Conservation (phyloP, 371 early-diverging fungal species). For the Mycotypha africana region DNA sequence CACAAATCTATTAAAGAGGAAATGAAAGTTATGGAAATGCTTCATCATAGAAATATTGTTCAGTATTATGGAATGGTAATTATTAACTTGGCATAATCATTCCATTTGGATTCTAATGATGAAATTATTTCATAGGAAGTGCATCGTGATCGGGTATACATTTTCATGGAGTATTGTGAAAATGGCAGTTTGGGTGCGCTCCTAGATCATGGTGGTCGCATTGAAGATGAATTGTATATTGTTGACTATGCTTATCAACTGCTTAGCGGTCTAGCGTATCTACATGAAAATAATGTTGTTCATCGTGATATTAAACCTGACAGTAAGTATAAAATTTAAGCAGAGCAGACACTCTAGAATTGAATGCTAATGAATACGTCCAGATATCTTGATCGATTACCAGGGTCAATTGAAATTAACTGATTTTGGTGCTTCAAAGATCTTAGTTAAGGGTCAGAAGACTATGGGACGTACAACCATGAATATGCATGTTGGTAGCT, state of each 20-base stretch:
- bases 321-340: constrained; percentile 41
- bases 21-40: constrained; percentile 87
- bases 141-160: constrained; percentile 83
- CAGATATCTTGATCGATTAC: constrained; percentile 79
- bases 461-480: constrained; percentile 62
- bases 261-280: constrained; percentile 83
- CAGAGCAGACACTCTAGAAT: not conserved
- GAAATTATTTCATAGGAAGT: constrained; percentile 58
- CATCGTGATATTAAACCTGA: constrained; percentile 93
- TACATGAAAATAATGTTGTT: constrained; percentile 83
- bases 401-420: constrained; percentile 77
- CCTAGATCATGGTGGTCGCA: constrained; percentile 74
- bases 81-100: too few species aligned
- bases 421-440: constrained; percentile 90
- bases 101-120: not conserved
- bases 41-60: constrained; percentile 88
- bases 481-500: constrained; percentile 57
- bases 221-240: constrained; percentile 70
- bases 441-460: constrained; percentile 72
- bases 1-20: constrained; percentile 81
- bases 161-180: constrained; percentile 94
- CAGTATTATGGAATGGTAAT: constrained; percentile 80
- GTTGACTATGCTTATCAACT: constrained; percentile 81
- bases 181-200: constrained; percentile 76
- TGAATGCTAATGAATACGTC: not conserved